Conservation (phyloP, 1,284 basidiomycete species). For the Phenoliferia sp. region DNA sequence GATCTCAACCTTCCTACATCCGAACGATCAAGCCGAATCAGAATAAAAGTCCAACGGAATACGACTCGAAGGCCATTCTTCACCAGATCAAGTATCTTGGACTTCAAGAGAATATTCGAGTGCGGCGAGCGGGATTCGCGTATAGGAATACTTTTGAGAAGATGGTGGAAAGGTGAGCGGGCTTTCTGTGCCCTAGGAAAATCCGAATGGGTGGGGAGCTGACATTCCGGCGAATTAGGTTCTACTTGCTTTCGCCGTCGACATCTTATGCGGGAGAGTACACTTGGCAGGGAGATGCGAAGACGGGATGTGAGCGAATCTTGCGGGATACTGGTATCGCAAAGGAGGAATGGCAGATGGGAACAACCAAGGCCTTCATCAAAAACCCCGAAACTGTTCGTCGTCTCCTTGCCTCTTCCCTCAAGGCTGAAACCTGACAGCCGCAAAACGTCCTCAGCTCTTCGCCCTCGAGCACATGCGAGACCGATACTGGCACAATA, state of each 20-base stretch:
- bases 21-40: slow-evolving; percentile 99
- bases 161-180: slow-evolving; percentile 82
- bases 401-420: background rate
- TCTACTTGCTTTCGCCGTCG: slow-evolving; percentile 89
- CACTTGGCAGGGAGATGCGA: slow-evolving; percentile 87
- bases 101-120: slow-evolving; percentile 96
- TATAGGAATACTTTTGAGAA: slow-evolving; percentile 98
- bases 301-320: slow-evolving; percentile 89
- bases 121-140: slow-evolving; percentile 93
- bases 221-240: slow-evolving; percentile 45
- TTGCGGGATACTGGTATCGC: slow-evolving; percentile 91
- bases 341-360: slow-evolving; percentile 99
- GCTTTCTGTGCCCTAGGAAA: background rate
- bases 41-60: slow-evolving; percentile 87
- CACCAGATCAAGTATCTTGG: slow-evolving; percentile 99
- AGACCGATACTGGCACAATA: slow-evolving; percentile 99
- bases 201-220: background rate
- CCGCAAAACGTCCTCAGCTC: too few species aligned
- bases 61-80: slow-evolving; percentile 87
- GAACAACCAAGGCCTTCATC: slow-evolving; percentile 97
- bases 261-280: slow-evolving; percentile 99
- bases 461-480: slow-evolving; percentile 99
- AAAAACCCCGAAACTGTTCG: slow-evolving; percentile 96
- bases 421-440: background rate
- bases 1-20: slow-evolving; percentile 95